phyloP scores from a whole-genome alignment of 768 basidiomycete species.

The Boletus insuetus region DNA sequence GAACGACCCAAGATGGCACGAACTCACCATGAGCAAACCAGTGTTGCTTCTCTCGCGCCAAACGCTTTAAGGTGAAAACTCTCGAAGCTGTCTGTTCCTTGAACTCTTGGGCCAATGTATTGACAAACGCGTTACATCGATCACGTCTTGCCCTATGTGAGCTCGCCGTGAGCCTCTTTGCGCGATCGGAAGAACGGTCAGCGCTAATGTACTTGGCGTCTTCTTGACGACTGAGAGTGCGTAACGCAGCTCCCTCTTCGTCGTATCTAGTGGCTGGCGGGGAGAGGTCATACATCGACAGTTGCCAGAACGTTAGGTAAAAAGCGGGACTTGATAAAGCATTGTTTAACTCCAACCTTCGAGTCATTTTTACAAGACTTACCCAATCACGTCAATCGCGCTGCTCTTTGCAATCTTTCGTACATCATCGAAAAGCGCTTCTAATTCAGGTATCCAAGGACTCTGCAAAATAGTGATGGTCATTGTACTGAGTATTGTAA shows the following conservation, averaged over 20 bases:
- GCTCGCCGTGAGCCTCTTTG: constrained; percentile 53
- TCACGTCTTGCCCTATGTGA: constrained; percentile 63
- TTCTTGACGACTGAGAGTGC: constrained; percentile 63
- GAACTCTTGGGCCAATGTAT: constrained; percentile 61
- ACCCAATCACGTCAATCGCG: constrained; percentile 71
- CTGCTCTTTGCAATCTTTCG: constrained; percentile 66
- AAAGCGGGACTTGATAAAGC: constrained; percentile 69
- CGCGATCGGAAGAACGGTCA: constrained; percentile 70
- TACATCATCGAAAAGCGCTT: constrained; percentile 71
- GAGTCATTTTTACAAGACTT: constrained; percentile 27
- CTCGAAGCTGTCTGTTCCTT: constrained; percentile 74
- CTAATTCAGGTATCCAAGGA: constrained; percentile 79
- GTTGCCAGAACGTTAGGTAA: constrained; percentile 96
- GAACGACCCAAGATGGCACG: not conserved
- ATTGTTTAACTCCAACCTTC: constrained; percentile 3
- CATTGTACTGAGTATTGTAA: constrained; percentile 1
- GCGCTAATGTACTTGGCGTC: constrained; percentile 59
- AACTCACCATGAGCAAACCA: constrained; percentile 72
- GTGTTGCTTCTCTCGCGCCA: constrained; percentile 73
- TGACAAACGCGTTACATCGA: constrained; percentile 59
- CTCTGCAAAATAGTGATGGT: constrained; percentile 37
- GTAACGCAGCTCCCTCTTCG: constrained; percentile 64
- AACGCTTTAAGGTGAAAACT: constrained; percentile 71
- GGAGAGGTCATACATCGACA: constrained; percentile 85
- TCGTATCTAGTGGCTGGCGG: constrained; percentile 79